Conservation (phyloP, 1,139 yeast species). For the Hyphopichia fennica region DNA sequence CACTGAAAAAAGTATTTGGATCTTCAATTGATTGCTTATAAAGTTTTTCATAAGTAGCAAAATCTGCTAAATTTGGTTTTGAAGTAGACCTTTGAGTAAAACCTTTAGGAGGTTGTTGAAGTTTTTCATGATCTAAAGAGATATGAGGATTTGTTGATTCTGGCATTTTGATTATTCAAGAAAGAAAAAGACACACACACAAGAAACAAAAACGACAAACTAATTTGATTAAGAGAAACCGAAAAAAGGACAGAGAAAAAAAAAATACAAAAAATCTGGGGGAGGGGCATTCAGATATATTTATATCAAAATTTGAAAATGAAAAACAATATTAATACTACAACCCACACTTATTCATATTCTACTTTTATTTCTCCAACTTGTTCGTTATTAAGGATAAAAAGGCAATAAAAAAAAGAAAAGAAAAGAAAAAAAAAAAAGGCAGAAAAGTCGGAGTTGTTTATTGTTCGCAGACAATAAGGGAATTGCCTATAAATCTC, state of each 20-base stretch:
- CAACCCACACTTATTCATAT: no score
- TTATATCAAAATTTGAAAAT: no score
- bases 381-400: no score
- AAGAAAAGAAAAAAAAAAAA: no score
- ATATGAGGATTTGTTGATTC: conserved; percentile 24
- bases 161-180: conserved; percentile 16
- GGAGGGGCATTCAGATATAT: neutral
- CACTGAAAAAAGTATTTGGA: conserved; percentile 66
- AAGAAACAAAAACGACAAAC: neutral
- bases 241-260: neutral
- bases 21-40: conserved; percentile 68
- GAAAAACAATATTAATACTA: no score
- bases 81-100: conserved; percentile 49
- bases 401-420: no score
- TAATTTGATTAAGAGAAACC: neutral
- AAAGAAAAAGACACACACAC: neutral
- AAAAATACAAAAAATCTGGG: neutral
- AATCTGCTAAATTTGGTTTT: conserved; percentile 50
- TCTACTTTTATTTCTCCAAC: no score
- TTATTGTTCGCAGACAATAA: no score
- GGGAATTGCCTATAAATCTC: no score
- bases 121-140: conserved; percentile 44
- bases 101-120: conserved; percentile 54
- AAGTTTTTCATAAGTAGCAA: conserved; percentile 58
- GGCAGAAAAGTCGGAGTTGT: no score